phyloP scores from a whole-genome alignment of 768 basidiomycete genomes.

The Tricholoma sp. region DNA sequence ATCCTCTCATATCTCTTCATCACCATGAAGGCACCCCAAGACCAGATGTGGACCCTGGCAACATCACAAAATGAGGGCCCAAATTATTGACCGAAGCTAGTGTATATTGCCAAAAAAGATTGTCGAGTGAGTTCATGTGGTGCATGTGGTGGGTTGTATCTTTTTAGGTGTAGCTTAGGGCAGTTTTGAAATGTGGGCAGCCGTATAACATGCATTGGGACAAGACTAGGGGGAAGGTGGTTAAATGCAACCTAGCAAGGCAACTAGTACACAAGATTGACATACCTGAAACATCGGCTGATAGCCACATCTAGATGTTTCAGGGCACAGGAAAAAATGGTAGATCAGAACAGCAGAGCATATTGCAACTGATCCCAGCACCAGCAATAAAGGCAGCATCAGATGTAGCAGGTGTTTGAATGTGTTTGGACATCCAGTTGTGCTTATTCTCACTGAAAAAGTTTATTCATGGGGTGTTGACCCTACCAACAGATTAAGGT shows the following conservation, averaged over 20 bases:
- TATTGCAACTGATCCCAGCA: not conserved
- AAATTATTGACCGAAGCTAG: not conserved
- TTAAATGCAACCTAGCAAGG: not conserved
- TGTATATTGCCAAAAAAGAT: not conserved
- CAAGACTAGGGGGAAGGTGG: not conserved
- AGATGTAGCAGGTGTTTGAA: not conserved
- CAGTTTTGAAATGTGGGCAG: not conserved
- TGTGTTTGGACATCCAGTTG: not conserved
- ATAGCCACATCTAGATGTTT: not conserved
- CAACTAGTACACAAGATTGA: not conserved
- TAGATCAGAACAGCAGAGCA: not conserved
- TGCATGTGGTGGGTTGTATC: not conserved
- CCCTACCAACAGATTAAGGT: not conserved
- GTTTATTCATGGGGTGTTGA: not conserved
- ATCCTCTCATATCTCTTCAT: not conserved
- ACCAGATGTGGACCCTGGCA: not conserved
- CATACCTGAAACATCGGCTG: not conserved
- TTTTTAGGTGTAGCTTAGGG: not conserved
- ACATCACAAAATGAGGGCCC: not conserved
- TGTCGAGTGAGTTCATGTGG: not conserved
- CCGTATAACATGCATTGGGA: not conserved
- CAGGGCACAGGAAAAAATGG: not conserved
- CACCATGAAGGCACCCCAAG: not conserved
- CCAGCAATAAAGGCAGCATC: not conserved
- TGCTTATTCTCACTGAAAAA: not conserved